Evolutionary conservation across 306 rosid genomes (phyloP), one percentile per base, ranked within the genome.

Genomic region (Neltuma alba): DNA sequence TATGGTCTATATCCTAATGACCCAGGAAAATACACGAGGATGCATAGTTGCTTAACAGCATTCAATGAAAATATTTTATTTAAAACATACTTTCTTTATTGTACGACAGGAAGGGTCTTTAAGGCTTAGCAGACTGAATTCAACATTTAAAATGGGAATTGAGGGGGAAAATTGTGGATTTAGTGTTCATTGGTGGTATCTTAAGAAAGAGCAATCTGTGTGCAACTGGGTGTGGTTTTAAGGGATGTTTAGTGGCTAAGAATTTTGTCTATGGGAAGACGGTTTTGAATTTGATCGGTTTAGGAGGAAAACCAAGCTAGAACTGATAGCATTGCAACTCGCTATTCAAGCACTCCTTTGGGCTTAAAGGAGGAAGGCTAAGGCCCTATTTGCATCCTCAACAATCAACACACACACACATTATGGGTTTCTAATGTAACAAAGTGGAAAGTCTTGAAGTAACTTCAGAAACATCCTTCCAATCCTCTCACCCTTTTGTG

Each of bases 1-100:
- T 83, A 60, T 44, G 81, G 76, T 45, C 30, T 76, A 40, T 54
- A 45, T 76, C 57, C 44, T 38, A 33, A n/a, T 45, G 48, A 64
- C 72, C 55, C 38, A 66, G 58, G 68, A 57, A 52, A 78, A 44
- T 20, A 15, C 63, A 30, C 37, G 36, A 42, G 76, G 44, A 66
- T 55, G 38, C 37, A 40, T 52, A 44, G 28, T 20, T 47, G 55
- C 65, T 44, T 27, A 30, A 62, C 18, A 63, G 12, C 20, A 3
- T 62, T 62, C 69, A 37, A 30, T 7, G 6, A 60, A 9, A 5
- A 0, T 27, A 11, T 60, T 60, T 11, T 63, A 33, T 63, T 63
- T 7, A 63, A 27, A 64, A 7, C 18, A 64, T 34, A 8, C 45
- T 36, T 16, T 3, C 13, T 33, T 28, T 64, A 40, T 18, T 34